Conservation (phyloP, 2,329 filamentous ascomycete species). For the Xylaria sp. region DNA sequence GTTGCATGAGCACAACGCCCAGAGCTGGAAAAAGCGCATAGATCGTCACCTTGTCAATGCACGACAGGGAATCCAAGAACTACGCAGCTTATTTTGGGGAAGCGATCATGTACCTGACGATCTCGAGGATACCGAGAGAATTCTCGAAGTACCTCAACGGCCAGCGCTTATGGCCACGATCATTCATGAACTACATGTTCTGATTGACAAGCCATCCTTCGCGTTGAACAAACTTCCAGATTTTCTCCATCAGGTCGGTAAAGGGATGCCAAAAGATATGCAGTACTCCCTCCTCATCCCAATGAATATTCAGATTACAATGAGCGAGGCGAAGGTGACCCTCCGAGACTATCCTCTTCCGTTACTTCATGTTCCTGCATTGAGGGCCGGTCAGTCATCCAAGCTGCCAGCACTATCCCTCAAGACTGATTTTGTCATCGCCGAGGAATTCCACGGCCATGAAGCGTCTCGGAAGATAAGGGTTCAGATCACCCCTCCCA, state of each 20-base stretch:
- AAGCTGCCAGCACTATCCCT: conserved; percentile 84
- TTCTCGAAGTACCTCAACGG: conserved; percentile 85
- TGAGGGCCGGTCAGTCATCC: conserved; percentile 81
- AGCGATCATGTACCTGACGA: conserved; percentile 83
- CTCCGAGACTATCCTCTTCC: conserved; percentile 94
- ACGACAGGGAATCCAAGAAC: conserved; percentile 78
- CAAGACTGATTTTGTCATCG: conserved; percentile 92
- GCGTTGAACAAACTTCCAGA: conserved; percentile 81
- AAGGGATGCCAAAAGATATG: conserved; percentile 93
- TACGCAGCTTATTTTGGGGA: conserved; percentile 84
- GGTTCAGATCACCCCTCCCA: conserved; percentile 84
- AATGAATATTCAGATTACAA: conserved; percentile 87
- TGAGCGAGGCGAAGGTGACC: conserved; percentile 88
- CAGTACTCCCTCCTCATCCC: conserved; percentile 89
- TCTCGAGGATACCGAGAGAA: conserved; percentile 81
- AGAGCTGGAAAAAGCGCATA: conserved; percentile 92
- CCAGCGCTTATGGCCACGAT: conserved; percentile 83
- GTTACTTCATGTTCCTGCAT: conserved; percentile 85
- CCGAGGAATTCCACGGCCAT: conserved; percentile 86
- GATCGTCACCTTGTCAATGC: conserved; percentile 78
- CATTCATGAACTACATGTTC: conserved; percentile 85
- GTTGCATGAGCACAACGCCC: conserved; percentile 82
- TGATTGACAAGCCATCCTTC: conserved; percentile 93
- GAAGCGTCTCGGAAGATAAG: conserved; percentile 83
- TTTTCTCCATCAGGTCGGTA: conserved; percentile 90